phyloP scores from a whole-genome alignment of 352 stramenopile genomes.

The Bremia lactucae region DNA sequence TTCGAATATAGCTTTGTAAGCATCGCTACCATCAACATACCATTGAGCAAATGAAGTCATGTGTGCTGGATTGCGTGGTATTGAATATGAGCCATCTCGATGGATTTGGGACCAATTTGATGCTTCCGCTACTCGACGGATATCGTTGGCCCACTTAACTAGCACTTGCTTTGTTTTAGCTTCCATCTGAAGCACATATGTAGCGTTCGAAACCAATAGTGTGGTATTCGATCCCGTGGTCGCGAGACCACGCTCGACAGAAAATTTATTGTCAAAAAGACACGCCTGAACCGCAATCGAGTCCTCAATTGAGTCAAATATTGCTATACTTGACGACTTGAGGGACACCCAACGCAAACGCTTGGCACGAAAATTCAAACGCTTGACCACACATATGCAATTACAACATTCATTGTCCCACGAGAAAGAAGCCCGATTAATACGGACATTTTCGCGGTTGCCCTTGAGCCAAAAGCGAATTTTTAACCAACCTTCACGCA shows the following conservation, averaged over 20 bases:
- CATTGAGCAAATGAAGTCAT: slow-evolving; percentile 58
- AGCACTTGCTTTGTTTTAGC: slow-evolving; percentile 72
- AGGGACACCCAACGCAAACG: slow-evolving; percentile 74
- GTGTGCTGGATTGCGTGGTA: slow-evolving; percentile 54
- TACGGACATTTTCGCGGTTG: slow-evolving; percentile 76
- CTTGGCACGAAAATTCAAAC: slow-evolving; percentile 74
- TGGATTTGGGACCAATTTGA: slow-evolving; percentile 72
- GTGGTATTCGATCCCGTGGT: slow-evolving; percentile 68
- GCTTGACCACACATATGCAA: slow-evolving; percentile 84
- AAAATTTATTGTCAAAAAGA: slow-evolving; percentile 76
- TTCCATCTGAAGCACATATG: slow-evolving; percentile 79
- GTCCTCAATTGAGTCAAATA: slow-evolving; percentile 71
- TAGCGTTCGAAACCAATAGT: slow-evolving; percentile 70
- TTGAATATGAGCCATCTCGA: slow-evolving; percentile 70
- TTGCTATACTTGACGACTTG: slow-evolving; percentile 69
- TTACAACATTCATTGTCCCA: slow-evolving; percentile 86
- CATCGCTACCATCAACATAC: slow-evolving; percentile 72
- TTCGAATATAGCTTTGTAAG: slow-evolving; percentile 69
- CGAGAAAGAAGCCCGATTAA: slow-evolving; percentile 60
- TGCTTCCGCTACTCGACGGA: slow-evolving; percentile 52
- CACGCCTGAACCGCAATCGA: slow-evolving; percentile 59
- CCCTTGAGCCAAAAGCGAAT: slow-evolving; percentile 78
- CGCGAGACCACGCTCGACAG: slow-evolving; percentile 68
- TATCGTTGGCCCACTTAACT: slow-evolving; percentile 78
- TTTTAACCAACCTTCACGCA: slow-evolving; percentile 77